Base-by-base conservation (phyloP, 139 green algal species). In the Haematococcus lacustris region DNA sequence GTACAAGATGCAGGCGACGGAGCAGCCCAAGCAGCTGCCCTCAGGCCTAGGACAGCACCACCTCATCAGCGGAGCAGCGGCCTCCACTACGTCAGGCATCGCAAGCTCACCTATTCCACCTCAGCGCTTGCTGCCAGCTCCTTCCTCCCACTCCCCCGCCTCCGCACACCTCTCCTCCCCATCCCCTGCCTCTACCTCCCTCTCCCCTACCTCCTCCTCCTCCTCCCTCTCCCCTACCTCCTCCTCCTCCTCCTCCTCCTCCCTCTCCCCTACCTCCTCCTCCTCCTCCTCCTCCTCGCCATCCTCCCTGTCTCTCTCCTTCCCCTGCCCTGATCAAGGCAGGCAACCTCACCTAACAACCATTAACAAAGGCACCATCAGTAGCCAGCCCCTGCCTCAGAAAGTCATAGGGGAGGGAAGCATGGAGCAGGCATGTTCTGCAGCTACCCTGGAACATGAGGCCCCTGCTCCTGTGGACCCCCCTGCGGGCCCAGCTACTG, bases 201-300 rank as follows among this genome's bases (percentile, higher is more conserved):
- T 35, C 13, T 26, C 59, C 13, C 30, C 9, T 6, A 13, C 13
- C 59, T 26, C 59, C 21, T 34, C 21, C 13, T 26, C 21, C 13
- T 26, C 59, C 59, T 66, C 21, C 59, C 30, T 23, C 13, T 26
- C 59, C 59, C 30, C 59, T 23, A 35, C 59, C 59, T 66, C 59
- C 59, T 66, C 59, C 59, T 66, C 59, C 59, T 66, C 59, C 59
- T 66, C 59, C 59, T 66, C 59, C 59, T 66, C 59, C 59, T 66
- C 59, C 59, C 30, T 6, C 9, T 34, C 59, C 59, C 9, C 59
- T 23, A 35, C 59, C 59, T 66, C 59, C 59, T 66, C 59, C 59
- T 66, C 59, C 21, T n/a, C n/a, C n/a, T n/a, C n/a, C n/a, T n/a
- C n/a, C n/a, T 66, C 59, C 59, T 66, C 59, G 17, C 30, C 59